Evolutionary conservation across 2,329 filamentous ascomycete genomes (phyloP).

Genomic region (Mollisiaceae sp.): DNA sequence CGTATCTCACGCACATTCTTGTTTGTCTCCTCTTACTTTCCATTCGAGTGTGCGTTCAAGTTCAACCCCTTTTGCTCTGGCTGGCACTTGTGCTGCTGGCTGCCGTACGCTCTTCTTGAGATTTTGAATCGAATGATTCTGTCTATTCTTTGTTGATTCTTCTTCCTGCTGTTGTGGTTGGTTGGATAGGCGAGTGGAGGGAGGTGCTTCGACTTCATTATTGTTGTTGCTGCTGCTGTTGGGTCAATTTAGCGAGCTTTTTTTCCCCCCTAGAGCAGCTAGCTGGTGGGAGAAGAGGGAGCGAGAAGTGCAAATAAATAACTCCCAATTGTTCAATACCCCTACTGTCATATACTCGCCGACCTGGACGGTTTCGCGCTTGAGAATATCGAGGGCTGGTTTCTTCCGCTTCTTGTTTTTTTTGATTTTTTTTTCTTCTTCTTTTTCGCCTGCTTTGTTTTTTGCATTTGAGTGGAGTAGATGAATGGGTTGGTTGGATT

Average conservation of each 20-base stretch:
- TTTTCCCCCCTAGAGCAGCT: no score
- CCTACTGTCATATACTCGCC: slow-evolving; percentile 24
- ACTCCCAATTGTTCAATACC: background rate
- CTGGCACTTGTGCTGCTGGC: slow-evolving; percentile 24
- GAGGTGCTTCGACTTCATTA: background rate
- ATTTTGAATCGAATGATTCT: background rate
- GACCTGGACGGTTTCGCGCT: slow-evolving; percentile 15
- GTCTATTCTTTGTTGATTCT: background rate
- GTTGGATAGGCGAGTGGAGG: background rate
- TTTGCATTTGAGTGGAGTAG: no score
- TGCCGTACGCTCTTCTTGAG: slow-evolving; percentile 27
- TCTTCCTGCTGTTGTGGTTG: background rate
- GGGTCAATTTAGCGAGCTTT: background rate
- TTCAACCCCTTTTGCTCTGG: background rate
- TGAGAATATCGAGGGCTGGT: slow-evolving; percentile 25
- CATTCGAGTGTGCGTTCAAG: slow-evolving; percentile 19
- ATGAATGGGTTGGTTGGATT: no score
- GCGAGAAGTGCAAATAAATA: slow-evolving; percentile 15
- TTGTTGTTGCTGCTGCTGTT: slow-evolving; percentile 11
- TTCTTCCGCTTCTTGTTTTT: no score
- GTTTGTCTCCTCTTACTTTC: slow-evolving; percentile 16
- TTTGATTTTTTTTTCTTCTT: background rate
- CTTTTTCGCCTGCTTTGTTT: no score
- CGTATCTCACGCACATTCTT: slow-evolving; percentile 27
- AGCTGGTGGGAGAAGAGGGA: background rate